These are phyloP conservation scores for Hansenula sp. DNA, from an alignment of 1,139 yeast genomes.

Conservation along the genomic window DNA sequence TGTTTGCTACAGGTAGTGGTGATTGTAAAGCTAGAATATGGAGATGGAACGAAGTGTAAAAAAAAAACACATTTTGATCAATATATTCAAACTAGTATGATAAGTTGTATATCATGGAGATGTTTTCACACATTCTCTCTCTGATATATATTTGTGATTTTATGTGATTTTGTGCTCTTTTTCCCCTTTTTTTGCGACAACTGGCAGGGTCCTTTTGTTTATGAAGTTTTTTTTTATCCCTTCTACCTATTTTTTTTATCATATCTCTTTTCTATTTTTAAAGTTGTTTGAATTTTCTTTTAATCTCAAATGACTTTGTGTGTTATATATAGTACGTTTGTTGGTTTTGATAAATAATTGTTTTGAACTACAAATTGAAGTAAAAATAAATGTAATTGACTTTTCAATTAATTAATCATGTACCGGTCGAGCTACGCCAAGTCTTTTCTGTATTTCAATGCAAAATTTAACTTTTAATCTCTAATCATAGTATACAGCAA, in stretches of 20 bases:
- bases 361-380: neutral
- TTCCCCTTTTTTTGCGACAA: neutral
- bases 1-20: constrained; percentile 97
- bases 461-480: too few relatives aligned
- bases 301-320: neutral
- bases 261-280: too few relatives aligned
- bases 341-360: neutral
- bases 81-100: too few relatives aligned
- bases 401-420: neutral
- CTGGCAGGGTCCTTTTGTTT: neutral
- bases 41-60: constrained; percentile 37
- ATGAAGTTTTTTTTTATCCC: neutral
- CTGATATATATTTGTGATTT: neutral
- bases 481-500: neutral
- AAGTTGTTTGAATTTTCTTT: too few relatives aligned
- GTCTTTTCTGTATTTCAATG: neutral
- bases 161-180: neutral
- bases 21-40: constrained; percentile 97
- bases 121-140: too few relatives aligned
- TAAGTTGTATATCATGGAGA: too few relatives aligned
- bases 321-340: neutral
- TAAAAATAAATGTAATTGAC: neutral
- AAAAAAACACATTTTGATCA: too few relatives aligned
- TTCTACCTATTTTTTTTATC: neutral
- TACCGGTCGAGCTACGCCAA: too few relatives aligned